Percentiles rank a stretch among this genome's conserved stretches.
Conservation (phyloP, 352 stramenopile species). For the Phytophthora ramorum region DNA sequence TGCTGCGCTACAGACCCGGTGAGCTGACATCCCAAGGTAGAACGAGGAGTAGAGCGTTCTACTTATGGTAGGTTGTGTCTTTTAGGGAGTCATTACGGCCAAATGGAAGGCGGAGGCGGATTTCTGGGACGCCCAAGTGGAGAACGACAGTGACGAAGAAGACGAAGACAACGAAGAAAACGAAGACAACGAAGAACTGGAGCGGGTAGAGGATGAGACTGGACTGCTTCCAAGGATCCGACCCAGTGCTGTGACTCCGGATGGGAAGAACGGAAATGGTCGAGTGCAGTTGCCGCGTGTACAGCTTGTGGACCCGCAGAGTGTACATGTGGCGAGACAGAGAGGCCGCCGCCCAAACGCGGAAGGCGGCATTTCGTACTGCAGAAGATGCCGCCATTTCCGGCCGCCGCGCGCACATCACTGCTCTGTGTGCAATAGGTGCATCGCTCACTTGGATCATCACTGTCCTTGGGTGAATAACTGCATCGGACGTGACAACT, state of each 20-base stretch:
- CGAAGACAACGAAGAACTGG: conserved; percentile 9
- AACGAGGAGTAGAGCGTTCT: conserved; percentile 4
- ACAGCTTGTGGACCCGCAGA: conserved; percentile 44
- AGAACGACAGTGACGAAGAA: conserved; percentile 10
- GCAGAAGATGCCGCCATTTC: conserved; percentile 56
- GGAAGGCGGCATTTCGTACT: conserved; percentile 49
- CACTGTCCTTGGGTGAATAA: conserved; percentile 99
- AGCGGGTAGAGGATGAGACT: conserved; percentile 15
- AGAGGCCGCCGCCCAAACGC: conserved; percentile 21
- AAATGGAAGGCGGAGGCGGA: conserved; percentile 25
- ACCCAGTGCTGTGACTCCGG: conserved; percentile 19
- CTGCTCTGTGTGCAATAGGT: conserved; percentile 88
- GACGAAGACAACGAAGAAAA: conserved; percentile 1
- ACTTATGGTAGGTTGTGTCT: conserved; percentile 8
- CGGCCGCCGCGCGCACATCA: conserved; percentile 64
- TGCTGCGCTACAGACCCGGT: conserved; percentile 70
- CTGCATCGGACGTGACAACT: conserved; percentile 97
- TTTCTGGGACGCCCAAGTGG: conserved; percentile 23
- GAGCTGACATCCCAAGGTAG: not conserved
- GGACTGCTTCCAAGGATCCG: conserved; percentile 41
- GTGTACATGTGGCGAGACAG: conserved; percentile 43
- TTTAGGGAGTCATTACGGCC: conserved; percentile 38
- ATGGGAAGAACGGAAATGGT: conserved; percentile 7
- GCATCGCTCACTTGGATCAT: conserved; percentile 97
- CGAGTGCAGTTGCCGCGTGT: conserved; percentile 33